Evolutionary conservation across 106 monocot species (phyloP), one percentile per base, ranked within the genome.

Genomic region (Acanthochlamys bracteata): DNA sequence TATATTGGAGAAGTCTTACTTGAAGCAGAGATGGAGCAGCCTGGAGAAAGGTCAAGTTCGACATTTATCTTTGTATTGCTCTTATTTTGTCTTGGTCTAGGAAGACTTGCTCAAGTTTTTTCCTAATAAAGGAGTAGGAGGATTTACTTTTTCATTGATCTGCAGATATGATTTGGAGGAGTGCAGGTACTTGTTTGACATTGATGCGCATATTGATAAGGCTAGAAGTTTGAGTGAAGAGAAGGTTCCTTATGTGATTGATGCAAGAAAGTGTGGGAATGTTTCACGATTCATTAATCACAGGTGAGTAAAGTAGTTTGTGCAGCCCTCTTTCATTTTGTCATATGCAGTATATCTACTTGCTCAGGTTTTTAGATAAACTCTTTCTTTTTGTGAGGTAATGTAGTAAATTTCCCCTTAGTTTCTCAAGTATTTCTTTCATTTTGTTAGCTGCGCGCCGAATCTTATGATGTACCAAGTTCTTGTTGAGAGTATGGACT

Each of bases 251-350:
- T 84, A 71, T 70, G 69, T 78, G n/a, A 84, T 95, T 71, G 87
- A 95, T 76, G 83, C 95, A 20, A 78, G 79, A 25, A 73, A 79
- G 39, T 87, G 75, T 72, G 95, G 95, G 22, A 95, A 95, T 65
- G 74, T 95, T 40, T 81, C 95, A 16, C 84, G 90, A 41, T 95
- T 90, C 75, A 90, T 95, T 47, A 95, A 95, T 76, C 95, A 95
- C 78, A 95, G 95, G 95, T 95, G 78, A 27, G 51, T 14, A 46
- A 14, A 10, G 45, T 10, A 46, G 45, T n/a, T n/a, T n/a, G n/a
- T n/a, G n/a, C n/a, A n/a, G n/a, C n/a, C n/a, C n/a, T n/a, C n/a
- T n/a, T n/a, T n/a, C n/a, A n/a, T n/a, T n/a, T n/a, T n/a, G n/a
- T n/a, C n/a, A n/a, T n/a, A n/a, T n/a, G n/a, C n/a, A n/a, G n/a